These are phyloP conservation scores for Penicillium coffeae DNA, from an alignment of 495 filamentous ascomycete species.

Conservation along the genomic window DNA sequence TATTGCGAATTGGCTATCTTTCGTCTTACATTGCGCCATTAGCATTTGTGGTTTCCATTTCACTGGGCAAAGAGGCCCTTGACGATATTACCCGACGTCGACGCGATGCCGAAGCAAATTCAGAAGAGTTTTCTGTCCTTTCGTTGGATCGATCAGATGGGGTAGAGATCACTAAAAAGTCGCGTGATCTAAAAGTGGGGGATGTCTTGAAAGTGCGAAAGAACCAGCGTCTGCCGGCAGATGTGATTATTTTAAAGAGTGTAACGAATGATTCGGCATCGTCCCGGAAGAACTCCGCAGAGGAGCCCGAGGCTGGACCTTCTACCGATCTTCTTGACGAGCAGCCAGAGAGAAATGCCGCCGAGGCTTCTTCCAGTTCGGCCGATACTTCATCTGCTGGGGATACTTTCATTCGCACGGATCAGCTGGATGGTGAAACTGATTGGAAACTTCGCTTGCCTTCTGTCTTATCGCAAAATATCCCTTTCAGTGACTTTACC, in stretches of 20 bases:
- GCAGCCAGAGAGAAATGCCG: slow-evolving; percentile 8
- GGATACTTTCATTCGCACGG: slow-evolving; percentile 95
- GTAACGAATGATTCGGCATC: slow-evolving; percentile 57
- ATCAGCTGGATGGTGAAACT: slow-evolving; percentile 97
- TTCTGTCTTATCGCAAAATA: slow-evolving; percentile 72
- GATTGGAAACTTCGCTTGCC: slow-evolving; percentile 97
- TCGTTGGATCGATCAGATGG: slow-evolving; percentile 48
- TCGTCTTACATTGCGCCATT: slow-evolving; percentile 92
- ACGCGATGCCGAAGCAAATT: slow-evolving; percentile 90
- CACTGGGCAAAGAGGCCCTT: slow-evolving; percentile 90
- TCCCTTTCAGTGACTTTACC: slow-evolving; percentile 64
- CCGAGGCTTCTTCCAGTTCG: slow-evolving; percentile 8
- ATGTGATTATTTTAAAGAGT: slow-evolving; percentile 90
- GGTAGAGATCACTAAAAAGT: slow-evolving; percentile 68
- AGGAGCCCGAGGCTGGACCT: slow-evolving; percentile 9
- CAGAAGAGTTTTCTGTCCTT: slow-evolving; percentile 81
- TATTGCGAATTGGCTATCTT: slow-evolving; percentile 87
- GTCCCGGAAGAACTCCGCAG: slow-evolving; percentile 18
- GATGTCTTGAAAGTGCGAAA: slow-evolving; percentile 90
- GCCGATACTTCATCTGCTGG: slow-evolving; percentile 44
- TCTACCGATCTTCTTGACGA: slow-evolving; percentile 25
- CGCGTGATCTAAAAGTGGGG: slow-evolving; percentile 88
- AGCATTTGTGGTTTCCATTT: slow-evolving; percentile 86
- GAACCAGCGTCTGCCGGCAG: slow-evolving; percentile 87
- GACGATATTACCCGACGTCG: slow-evolving; percentile 86